Percentiles rank a stretch among this genome's conserved stretches.
Evolutionary conservation across 139 green algal species (phyloP).

Genomic region (Raphidocelis subcapitata): DNA sequence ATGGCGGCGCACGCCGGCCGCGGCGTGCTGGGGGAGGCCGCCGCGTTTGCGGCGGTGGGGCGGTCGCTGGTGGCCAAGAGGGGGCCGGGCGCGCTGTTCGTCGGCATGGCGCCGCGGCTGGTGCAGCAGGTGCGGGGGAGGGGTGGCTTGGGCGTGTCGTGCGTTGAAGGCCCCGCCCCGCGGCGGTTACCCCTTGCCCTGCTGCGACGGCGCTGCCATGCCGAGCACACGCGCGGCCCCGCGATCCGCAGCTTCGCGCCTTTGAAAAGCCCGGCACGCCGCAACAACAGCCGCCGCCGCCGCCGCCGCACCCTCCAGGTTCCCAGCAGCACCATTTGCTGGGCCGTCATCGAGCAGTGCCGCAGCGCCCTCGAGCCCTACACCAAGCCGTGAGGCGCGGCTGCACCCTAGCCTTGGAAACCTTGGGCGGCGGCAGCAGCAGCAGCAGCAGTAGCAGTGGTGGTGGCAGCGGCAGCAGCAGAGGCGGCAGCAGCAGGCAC

Average conservation of each 20-base stretch:
- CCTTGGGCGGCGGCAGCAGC: no score
- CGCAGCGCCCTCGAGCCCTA: conserved; percentile 35
- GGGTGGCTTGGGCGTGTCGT: neutral
- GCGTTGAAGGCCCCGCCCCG: no score
- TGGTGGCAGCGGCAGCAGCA: no score
- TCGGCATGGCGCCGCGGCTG: conserved; percentile 59
- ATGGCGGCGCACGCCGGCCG: neutral
- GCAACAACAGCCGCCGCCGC: no score
- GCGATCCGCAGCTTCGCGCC: no score
- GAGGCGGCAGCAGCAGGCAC: no score
- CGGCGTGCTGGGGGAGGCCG: neutral
- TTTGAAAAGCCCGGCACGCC: no score
- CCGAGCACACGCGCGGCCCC: no score
- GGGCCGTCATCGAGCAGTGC: conserved; percentile 43
- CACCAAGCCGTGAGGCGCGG: conserved; percentile 15
- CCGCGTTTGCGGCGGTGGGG: conserved; percentile 42
- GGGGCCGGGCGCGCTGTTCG: conserved; percentile 56
- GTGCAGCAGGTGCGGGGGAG: conserved; percentile 33
- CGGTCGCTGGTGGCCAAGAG: conserved; percentile 29
- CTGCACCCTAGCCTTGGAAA: no score
- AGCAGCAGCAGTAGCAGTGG: no score
- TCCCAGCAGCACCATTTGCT: conserved; percentile 51
- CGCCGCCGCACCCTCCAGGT: neutral
- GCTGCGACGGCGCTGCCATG: no score
- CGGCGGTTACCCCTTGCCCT: no score